These are phyloP conservation scores for Pinus taeda DNA, from an alignment of 75 land plant genomes.

Conservation along the genomic window DNA sequence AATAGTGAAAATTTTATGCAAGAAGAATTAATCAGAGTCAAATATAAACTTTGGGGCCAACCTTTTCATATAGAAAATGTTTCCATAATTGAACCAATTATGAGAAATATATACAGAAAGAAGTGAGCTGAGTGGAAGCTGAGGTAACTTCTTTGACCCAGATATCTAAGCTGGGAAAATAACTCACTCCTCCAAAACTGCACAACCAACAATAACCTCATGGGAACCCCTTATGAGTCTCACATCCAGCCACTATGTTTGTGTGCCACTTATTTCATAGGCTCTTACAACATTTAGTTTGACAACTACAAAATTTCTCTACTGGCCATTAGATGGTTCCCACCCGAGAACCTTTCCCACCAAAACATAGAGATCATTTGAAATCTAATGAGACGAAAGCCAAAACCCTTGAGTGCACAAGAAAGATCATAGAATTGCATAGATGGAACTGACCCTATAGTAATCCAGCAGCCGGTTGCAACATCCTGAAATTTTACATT, in stretches of 20 bases:
- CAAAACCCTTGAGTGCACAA: slow-evolving; percentile 21
- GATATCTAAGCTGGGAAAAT: neutral
- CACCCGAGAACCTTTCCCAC: slow-evolving; percentile 30
- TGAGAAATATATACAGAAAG: neutral
- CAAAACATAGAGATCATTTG: slow-evolving; percentile 21
- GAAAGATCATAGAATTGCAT: slow-evolving; percentile 15
- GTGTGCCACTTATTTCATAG: slow-evolving; percentile 3
- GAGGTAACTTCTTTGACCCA: neutral
- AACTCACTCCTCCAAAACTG: slow-evolving; percentile 30
- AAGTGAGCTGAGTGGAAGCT: neutral
- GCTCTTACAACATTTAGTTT: slow-evolving; percentile 29
- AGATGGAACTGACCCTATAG: slow-evolving; percentile 22
- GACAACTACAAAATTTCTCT: slow-evolving; percentile 24
- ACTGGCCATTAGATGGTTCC: slow-evolving; percentile 23
- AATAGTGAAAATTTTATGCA: no score
- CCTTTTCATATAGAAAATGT: neutral
- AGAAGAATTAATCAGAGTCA: neutral
- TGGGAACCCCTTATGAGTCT: slow-evolving; percentile 20
- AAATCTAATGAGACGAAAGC: slow-evolving; percentile 21
- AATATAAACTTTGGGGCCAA: neutral
- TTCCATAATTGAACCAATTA: neutral
- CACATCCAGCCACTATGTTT: slow-evolving; percentile 20
- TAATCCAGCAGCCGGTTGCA: slow-evolving; percentile 8
- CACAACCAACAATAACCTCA: slow-evolving; percentile 29
- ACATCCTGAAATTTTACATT: slow-evolving; percentile 21